Evolutionary conservation across 306 rosid genomes (phyloP).

Genomic region (Cajanus cajan): DNA sequence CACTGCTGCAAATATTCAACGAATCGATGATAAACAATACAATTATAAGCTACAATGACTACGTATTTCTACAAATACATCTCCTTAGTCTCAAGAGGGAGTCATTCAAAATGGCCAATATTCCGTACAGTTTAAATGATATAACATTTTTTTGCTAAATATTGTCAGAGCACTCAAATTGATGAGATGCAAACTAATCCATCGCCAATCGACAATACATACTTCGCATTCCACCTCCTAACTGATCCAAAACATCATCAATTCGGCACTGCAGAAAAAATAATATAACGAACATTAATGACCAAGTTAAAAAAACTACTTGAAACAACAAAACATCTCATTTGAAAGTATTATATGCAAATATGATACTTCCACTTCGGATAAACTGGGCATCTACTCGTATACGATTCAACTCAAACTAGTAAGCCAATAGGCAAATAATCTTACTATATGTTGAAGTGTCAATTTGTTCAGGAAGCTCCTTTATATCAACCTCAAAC

Average conservation of each 20-base stretch:
- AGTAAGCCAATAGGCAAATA: neutral
- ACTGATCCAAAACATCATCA: conserved; percentile 26
- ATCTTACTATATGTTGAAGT: conserved; percentile 88
- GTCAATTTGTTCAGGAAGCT: conserved; percentile 97
- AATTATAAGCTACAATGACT: conserved; percentile 12
- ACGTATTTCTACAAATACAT: conserved; percentile 20
- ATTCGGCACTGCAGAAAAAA: conserved; percentile 48
- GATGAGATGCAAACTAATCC: neutral
- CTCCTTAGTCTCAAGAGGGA: neutral
- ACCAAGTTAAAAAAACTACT: neutral
- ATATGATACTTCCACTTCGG: neutral
- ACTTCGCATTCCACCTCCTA: neutral
- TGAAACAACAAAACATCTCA: neutral
- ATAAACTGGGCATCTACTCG: neutral
- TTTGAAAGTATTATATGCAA: neutral
- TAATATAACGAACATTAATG: neutral
- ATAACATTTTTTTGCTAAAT: conserved; percentile 8
- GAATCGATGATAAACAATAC: neutral
- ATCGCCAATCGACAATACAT: neutral
- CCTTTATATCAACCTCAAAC: conserved; percentile 96
- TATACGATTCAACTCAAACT: neutral
- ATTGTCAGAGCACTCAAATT: conserved; percentile 18
- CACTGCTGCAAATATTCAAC: neutral
- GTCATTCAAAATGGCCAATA: neutral
- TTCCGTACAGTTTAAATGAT: conserved; percentile 7